These are phyloP conservation scores for Sicyos baderoa DNA, from an alignment of 306 rosid genomes.

Conservation along the genomic window DNA sequence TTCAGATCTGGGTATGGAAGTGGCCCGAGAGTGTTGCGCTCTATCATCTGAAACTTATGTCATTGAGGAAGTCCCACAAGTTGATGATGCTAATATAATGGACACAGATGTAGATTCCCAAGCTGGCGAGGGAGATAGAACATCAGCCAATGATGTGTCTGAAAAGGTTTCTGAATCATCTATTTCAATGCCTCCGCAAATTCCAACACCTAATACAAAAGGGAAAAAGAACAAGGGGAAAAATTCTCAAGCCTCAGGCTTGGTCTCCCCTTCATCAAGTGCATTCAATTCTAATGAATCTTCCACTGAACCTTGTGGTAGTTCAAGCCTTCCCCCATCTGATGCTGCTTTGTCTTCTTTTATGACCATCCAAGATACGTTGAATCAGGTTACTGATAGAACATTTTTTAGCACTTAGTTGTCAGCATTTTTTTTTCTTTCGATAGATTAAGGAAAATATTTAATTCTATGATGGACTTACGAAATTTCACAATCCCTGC, in stretches of 20 bases:
- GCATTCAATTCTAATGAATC: slow-evolving; percentile 48
- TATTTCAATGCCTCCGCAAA: slow-evolving; percentile 30
- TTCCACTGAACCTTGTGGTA: slow-evolving; percentile 48
- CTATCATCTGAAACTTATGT: slow-evolving; percentile 50
- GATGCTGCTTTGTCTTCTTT: slow-evolving; percentile 58
- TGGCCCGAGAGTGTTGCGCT: slow-evolving; percentile 73
- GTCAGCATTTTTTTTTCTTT: neutral
- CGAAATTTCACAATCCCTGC: neutral
- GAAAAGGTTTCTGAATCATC: slow-evolving; percentile 53
- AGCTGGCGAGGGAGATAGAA: slow-evolving; percentile 51
- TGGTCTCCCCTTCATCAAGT: slow-evolving; percentile 43
- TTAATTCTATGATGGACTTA: neutral
- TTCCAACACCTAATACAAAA: slow-evolving; percentile 49
- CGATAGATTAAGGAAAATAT: neutral
- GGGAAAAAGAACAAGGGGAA: slow-evolving; percentile 73
- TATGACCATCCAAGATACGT: slow-evolving; percentile 62
- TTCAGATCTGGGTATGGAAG: slow-evolving; percentile 90
- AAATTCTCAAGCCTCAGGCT: slow-evolving; percentile 52
- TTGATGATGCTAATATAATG: slow-evolving; percentile 41
- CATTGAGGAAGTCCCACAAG: slow-evolving; percentile 42
- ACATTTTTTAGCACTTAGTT: neutral
- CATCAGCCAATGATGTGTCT: slow-evolving; percentile 44
- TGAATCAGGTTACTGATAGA: slow-evolving; percentile 61
- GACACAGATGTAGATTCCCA: slow-evolving; percentile 36
- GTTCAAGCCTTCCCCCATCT: slow-evolving; percentile 38